phyloP scores from a whole-genome alignment of 192 early-diverging fungal species.

The Backusella macrospora region DNA sequence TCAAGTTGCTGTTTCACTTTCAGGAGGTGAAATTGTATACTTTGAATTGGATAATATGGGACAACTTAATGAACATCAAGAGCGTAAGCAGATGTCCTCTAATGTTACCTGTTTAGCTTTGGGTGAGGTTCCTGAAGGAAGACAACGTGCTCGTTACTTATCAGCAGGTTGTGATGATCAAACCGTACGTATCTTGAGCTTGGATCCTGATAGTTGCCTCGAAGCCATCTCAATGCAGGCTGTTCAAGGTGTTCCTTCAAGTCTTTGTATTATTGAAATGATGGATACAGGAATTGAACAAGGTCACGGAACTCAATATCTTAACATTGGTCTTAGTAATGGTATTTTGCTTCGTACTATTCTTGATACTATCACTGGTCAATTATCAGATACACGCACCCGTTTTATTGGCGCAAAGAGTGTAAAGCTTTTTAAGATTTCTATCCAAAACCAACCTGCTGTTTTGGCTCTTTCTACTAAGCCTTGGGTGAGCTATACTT shows the following conservation, averaged over 20 bases:
- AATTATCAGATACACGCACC: conserved; percentile 78
- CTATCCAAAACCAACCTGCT: conserved; percentile 67
- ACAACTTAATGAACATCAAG: conserved; percentile 87
- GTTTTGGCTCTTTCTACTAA: conserved; percentile 83
- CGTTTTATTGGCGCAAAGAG: conserved; percentile 86
- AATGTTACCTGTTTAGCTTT: conserved; percentile 79
- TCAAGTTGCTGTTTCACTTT: conserved; percentile 83
- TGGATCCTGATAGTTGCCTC: conserved; percentile 78
- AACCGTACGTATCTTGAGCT: conserved; percentile 86
- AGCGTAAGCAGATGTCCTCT: conserved; percentile 71
- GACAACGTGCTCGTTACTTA: conserved; percentile 74
- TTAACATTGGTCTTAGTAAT: conserved; percentile 89
- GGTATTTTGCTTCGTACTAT: conserved; percentile 87
- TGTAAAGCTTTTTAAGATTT: conserved; percentile 77
- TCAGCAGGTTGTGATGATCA: conserved; percentile 92
- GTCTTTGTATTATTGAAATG: conserved; percentile 80
- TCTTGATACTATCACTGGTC: conserved; percentile 82
- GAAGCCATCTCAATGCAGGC: conserved; percentile 68
- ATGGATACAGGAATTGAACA: conserved; percentile 66
- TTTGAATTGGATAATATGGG: conserved; percentile 88
- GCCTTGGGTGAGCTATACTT: conserved; percentile 88
- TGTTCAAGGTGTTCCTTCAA: conserved; percentile 42
- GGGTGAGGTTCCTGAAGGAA: conserved; percentile 76
- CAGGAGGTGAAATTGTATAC: conserved; percentile 84
- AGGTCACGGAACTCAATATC: conserved; percentile 64